Conservation (phyloP, 164 flowering plant species). For the Kingdonia uniflora region DNA sequence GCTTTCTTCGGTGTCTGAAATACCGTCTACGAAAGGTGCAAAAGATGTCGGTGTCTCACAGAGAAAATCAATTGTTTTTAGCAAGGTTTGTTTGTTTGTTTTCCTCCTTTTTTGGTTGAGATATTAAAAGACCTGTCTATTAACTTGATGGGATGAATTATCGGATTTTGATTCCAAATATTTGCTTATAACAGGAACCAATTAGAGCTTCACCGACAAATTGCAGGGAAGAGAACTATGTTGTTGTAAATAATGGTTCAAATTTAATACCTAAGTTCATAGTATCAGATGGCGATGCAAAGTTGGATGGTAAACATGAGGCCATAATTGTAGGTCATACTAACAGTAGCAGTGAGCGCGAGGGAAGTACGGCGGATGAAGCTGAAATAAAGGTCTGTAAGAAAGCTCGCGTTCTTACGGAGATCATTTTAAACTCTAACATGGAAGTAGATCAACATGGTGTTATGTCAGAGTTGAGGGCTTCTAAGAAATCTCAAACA, state of each 20-base stretch:
- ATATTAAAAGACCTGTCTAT: neutral
- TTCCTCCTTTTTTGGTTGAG: neutral
- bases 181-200: neutral
- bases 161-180: neutral
- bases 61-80: slow-evolving; percentile 14
- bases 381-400: neutral
- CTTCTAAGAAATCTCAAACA: no score
- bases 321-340: neutral
- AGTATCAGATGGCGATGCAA: slow-evolving; percentile 9
- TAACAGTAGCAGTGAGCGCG: neutral
- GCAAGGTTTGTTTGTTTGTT: slow-evolving; percentile 13
- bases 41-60: slow-evolving; percentile 10
- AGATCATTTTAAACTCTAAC: neutral
- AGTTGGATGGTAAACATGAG: neutral
- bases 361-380: neutral
- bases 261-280: neutral
- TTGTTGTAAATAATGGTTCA: neutral
- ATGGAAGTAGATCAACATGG: neutral
- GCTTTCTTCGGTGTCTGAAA: slow-evolving; percentile 67
- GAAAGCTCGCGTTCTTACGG: slow-evolving; percentile 1
- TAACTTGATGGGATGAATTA: neutral
- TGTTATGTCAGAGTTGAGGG: no score
- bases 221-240: neutral
- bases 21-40: slow-evolving; percentile 33
- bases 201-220: neutral